Conservation (phyloP, 495 filamentous ascomycete species). For the Elasticomyces elasticus region DNA sequence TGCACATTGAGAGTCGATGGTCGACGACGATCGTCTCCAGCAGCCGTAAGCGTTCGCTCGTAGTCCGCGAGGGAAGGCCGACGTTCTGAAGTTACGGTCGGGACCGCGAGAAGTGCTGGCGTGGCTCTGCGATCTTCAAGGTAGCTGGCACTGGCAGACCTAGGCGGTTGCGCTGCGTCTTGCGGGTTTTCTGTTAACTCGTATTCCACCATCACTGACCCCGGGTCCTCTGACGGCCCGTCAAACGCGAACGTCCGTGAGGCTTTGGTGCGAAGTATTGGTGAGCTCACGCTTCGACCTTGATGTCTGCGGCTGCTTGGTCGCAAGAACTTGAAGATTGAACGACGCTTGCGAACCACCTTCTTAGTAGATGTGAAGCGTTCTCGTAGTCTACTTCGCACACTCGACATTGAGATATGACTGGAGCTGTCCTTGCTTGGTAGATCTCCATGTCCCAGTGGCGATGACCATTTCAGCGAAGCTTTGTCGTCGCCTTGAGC, state of each 20-base stretch:
- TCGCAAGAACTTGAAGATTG: constrained; percentile 22
- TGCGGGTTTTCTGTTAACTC: constrained; percentile 7
- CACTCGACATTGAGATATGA: constrained; percentile 5
- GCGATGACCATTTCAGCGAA: constrained; percentile 6
- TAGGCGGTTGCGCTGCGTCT: not conserved
- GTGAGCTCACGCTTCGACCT: constrained; percentile 17
- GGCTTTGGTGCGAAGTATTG: not conserved
- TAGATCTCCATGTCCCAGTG: not conserved
- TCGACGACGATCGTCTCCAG: constrained; percentile 18
- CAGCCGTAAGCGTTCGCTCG: constrained; percentile 15
- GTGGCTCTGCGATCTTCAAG: not conserved
- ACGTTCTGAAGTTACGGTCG: not conserved
- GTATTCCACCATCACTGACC: constrained; percentile 12
- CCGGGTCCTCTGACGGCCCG: constrained; percentile 13
- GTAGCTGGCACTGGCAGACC: constrained; percentile 9
- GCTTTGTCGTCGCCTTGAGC: not conserved
- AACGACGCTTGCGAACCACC: constrained; percentile 14
- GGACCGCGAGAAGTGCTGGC: not conserved
- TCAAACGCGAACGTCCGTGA: not conserved
- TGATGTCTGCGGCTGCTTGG: constrained; percentile 19
- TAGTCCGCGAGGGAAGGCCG: constrained; percentile 18
- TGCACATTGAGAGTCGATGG: constrained; percentile 12
- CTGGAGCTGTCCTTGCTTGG: constrained; percentile 11
- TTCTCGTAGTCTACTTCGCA: constrained; percentile 9
- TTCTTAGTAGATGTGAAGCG: constrained; percentile 15